A percentile compares a stretch with the other conserved stretches of the same genome.
Conservation (phyloP, 192 early-diverging fungal species). For the Chytriomyces confervae region DNA sequence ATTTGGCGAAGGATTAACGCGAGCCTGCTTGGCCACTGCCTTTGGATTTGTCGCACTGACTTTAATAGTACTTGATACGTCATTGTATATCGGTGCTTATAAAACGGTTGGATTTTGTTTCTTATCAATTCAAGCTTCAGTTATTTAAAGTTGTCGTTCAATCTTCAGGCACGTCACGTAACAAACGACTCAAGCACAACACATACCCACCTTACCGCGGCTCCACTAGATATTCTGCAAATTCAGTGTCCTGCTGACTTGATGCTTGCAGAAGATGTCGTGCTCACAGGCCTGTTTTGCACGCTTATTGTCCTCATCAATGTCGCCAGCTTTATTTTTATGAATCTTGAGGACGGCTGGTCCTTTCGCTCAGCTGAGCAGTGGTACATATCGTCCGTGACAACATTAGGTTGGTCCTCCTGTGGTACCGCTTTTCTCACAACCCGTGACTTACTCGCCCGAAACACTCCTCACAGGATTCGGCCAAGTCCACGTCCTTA, state of each 20-base stretch:
- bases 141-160: background rate
- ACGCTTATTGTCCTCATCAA: constrained; percentile 20
- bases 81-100: background rate
- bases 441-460: background rate
- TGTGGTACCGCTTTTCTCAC: background rate
- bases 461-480: constrained; percentile 11
- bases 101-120: background rate
- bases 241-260: background rate
- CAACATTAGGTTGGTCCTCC: constrained; percentile 10
- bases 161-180: background rate
- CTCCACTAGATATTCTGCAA: background rate
- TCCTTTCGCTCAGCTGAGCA: constrained; percentile 22
- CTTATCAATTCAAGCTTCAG: background rate
- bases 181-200: background rate
- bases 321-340: constrained; percentile 7
- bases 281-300: constrained; percentile 7
- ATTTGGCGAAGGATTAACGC: constrained; percentile 29
- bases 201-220: background rate
- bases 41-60: background rate
- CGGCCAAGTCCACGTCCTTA: background rate
- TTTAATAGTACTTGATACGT: constrained; percentile 3
- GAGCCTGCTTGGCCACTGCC: constrained; percentile 20
- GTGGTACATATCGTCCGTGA: constrained; percentile 31
- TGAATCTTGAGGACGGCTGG: constrained; percentile 30
- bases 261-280: constrained; percentile 15